Evolutionary conservation across 2,329 filamentous ascomycete species (phyloP).

Genomic region (Shiraia bambusicola): DNA sequence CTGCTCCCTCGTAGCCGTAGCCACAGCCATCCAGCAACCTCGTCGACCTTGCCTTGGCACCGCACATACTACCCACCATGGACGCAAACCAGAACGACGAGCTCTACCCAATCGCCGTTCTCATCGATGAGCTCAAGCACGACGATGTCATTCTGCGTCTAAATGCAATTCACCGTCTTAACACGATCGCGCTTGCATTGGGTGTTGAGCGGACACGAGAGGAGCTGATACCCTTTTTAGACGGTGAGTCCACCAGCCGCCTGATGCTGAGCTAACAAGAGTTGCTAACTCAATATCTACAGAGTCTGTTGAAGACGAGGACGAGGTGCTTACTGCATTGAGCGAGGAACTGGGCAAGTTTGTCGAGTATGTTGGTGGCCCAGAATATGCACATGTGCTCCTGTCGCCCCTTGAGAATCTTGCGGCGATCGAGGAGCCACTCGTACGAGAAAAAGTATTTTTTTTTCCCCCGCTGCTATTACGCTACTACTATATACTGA

Average conservation of each 20-base stretch:
- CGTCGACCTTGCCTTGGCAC: constrained; percentile 19
- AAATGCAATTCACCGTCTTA: constrained; percentile 97
- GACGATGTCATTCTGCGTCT: constrained; percentile 97
- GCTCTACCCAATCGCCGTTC: constrained; percentile 98
- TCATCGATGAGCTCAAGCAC: constrained; percentile 99
- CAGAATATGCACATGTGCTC: constrained; percentile 91
- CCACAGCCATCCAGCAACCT: constrained; percentile 24
- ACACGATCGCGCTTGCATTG: constrained; percentile 94
- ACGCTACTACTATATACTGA: constrained; percentile 32
- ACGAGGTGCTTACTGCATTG: constrained; percentile 94
- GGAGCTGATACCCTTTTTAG: constrained; percentile 97
- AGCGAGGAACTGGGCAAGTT: constrained; percentile 97
- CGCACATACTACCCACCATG: constrained; percentile 57
- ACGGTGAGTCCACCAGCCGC: constrained; percentile 67
- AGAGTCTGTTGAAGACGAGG: constrained; percentile 99
- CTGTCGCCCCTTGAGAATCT: constrained; percentile 97
- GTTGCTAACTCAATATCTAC: constrained; percentile 39
- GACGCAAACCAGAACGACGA: constrained; percentile 94
- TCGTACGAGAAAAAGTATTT: constrained; percentile 91
- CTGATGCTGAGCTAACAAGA: not conserved
- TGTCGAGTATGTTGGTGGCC: constrained; percentile 94
- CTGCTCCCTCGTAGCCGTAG: no score
- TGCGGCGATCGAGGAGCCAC: constrained; percentile 95
- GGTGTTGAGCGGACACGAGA: constrained; percentile 96
- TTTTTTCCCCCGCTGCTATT: not conserved